phyloP scores from a whole-genome alignment of 768 basidiomycete genomes.

The Crucibulum laeve region DNA sequence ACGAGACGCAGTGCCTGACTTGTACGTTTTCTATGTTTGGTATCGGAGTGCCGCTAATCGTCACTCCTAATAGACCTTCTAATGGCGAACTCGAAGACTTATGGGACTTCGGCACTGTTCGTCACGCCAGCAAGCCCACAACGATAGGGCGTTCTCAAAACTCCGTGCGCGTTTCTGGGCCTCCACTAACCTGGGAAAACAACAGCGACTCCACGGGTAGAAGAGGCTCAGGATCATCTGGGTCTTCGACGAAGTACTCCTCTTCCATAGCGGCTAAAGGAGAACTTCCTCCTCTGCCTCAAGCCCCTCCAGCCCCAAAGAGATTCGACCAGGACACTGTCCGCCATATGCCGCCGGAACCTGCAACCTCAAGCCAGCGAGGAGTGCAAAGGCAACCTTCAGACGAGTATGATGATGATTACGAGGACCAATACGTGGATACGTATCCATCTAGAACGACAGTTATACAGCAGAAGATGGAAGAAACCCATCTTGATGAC shows the following conservation, averaged over 20 bases:
- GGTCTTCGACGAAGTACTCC: conserved; percentile 31
- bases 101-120: conserved; percentile 98
- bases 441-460: conserved; percentile 41
- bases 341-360: conserved; percentile 41
- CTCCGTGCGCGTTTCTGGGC: conserved; percentile 56
- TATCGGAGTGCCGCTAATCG: conserved; percentile 1
- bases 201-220: conserved; percentile 46
- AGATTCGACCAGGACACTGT: conserved; percentile 65
- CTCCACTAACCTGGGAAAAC: conserved; percentile 79
- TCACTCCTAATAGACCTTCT: conserved; percentile 33
- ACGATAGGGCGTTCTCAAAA: conserved; percentile 68
- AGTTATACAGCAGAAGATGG: conserved; percentile 43
- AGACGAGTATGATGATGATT: conserved; percentile 66
- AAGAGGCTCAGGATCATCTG: conserved; percentile 21
- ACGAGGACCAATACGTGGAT: conserved; percentile 52
- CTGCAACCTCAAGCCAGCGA: conserved; percentile 11
- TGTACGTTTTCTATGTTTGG: conserved; percentile 40
- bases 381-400: conserved; percentile 42
- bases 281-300: conserved; percentile 57
- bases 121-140: conserved; percentile 54
- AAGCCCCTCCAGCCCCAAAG: conserved; percentile 32
- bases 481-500: conserved; percentile 45
- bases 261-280: conserved; percentile 49
- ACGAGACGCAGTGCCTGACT: conserved; percentile 52
- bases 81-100: conserved; percentile 73